Evolutionary conservation across 257 asterid species (phyloP), one percentile per base, ranked within the genome.

Genomic region (Petunia secreta): DNA sequence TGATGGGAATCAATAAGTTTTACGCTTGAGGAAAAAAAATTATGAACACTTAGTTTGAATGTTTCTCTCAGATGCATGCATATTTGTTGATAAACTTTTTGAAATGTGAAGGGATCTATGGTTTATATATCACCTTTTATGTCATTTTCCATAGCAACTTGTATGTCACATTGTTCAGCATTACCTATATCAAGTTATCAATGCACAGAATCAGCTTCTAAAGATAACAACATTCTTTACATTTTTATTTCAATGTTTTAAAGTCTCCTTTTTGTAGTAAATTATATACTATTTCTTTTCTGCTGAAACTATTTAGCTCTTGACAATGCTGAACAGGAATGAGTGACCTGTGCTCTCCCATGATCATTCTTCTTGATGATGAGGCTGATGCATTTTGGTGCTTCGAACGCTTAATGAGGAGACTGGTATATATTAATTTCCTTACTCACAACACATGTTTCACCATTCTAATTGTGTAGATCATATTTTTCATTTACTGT

Each of bases 311-410:
- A 43, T 64, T 83, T 64, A 75, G 62, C 83, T 63, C 37, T 81
- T 82, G 75, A 57, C 59, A 76, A 79, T 85, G 83, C 79, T 84
- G 86, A 65, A 84, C 92, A 95, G 98, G 98, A 79, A 95, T 95
- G 98, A 93, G 99, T 75, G 99, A 95, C 86, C 91, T 95, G 80
- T 92, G 97, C 93, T 95, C 99, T 74, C 98, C 98, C 46, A 92
- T 95, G 97, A 91, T 93, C 71, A 85, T 95, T 40, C 96, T 95
- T 81, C 95, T 93, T 71, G 97, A 89, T 25, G 89, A 93, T 82
- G 97, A 95, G 86, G 99, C 95, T 0, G 99, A 95, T 87, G 91
- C 99, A 8, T 95, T 91, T 87, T 95, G 99, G 99, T 93, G 98
- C 91, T 95, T 93, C 81, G 95, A 95, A 67, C 97, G 90, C 69